These are phyloP conservation scores for Phanerodontia chrysosporium DNA, from an alignment of 768 basidiomycete species.

Conservation along the genomic window DNA sequence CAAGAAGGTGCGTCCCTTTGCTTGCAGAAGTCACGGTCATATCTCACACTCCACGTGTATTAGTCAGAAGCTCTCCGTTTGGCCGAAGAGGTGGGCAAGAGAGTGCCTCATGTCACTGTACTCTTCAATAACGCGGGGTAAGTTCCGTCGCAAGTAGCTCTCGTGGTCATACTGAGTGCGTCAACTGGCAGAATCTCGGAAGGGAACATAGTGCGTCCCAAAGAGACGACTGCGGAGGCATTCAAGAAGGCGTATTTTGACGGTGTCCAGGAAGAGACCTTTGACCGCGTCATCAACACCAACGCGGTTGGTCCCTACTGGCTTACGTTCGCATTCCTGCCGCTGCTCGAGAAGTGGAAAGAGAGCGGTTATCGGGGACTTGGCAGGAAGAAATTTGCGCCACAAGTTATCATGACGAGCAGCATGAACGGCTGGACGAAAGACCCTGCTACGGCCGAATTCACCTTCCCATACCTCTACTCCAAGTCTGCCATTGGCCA, in stretches of 20 bases:
- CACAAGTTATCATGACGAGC: constrained; percentile 46
- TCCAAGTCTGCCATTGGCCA: constrained; percentile 47
- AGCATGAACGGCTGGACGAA: constrained; percentile 52
- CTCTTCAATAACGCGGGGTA: constrained; percentile 49
- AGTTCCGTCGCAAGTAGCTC: background rate
- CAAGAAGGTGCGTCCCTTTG: constrained; percentile 27
- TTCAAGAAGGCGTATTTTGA: constrained; percentile 39
- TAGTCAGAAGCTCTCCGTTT: constrained; percentile 41
- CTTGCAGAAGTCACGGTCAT: background rate
- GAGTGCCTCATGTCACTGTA: constrained; percentile 37
- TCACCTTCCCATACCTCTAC: constrained; percentile 42
- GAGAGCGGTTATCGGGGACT: constrained; percentile 20
- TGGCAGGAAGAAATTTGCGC: constrained; percentile 34
- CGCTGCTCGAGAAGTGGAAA: constrained; percentile 46
- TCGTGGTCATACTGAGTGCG: too few relatives aligned
- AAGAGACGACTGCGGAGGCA: constrained; percentile 29
- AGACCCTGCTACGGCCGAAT: constrained; percentile 39
- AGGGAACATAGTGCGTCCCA: constrained; percentile 27
- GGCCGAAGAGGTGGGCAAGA: constrained; percentile 34
- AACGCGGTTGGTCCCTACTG: constrained; percentile 48
- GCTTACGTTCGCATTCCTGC: constrained; percentile 54
- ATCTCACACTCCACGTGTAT: background rate
- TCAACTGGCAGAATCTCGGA: constrained; percentile 16
- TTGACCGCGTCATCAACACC: constrained; percentile 32
- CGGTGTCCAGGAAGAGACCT: constrained; percentile 32